Base-by-base conservation (phyloP, 768 basidiomycete species). In the Mycena maculata region DNA sequence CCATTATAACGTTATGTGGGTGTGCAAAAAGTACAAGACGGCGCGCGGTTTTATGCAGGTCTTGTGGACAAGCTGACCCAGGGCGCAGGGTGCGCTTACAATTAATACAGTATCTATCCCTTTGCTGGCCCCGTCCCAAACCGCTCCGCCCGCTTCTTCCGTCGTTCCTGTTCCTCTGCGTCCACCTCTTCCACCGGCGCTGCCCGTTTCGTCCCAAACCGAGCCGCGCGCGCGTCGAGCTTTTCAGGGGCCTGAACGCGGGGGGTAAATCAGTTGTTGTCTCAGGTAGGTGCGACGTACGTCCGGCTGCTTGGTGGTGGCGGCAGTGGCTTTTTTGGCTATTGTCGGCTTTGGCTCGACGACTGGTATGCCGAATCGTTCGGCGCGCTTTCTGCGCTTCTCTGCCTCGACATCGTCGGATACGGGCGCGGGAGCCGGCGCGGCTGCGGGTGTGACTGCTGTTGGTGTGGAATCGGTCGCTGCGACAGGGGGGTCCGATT, bases 321-420 rank as follows among this genome's bases (percentile, higher is more conserved):
- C 41, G 11, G 47, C 31, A 1, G 56, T 11, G 28, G 74, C 68
- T 67, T 67, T 75, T 65, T 76, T 76, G 39, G 64, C 54, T 7
- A 72, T 69, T 60, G 75, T 69, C 42, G 74, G 59, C 52, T 77
- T 76, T 49, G 75, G 66, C 28, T 85, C 82, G 11, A 90, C 85
- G 10, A 90, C 72, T 4, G 89, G 85, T n/a, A 90, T 87, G 33
- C 89, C 89, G 69, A 92, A 92, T n/a, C 91, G 87, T 20, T 82
- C 88, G 7, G 91, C 90, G 44, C 91, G 87, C 45, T 83, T 80
- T 73, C 80, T 86, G 58, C 88, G 87, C 71, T 83, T 89, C 69
- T 85, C 88, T 12, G 82, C 76, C 57, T 91, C 90, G 27, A 77
- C 62, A 64, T 90, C 88, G 25, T 75, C 81, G 4, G 41, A 13